phyloP scores from a whole-genome alignment of 2,329 filamentous ascomycete species.

The Salinomyces thailandicus region DNA sequence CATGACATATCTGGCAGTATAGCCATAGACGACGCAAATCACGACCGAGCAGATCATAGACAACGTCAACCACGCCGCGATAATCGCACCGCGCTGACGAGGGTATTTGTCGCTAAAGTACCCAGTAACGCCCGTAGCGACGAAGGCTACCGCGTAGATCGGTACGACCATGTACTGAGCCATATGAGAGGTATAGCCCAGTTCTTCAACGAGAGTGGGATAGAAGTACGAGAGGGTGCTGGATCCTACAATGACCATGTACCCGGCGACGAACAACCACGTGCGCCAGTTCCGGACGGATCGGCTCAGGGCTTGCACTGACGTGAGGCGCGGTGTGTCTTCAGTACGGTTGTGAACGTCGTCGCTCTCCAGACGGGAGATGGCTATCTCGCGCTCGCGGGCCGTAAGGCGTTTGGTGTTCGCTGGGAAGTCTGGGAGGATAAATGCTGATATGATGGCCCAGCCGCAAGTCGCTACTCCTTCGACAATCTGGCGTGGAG shows the following conservation, averaged over 20 bases:
- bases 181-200: constrained; percentile 38
- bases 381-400: constrained; percentile 34
- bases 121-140: constrained; percentile 38
- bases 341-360: constrained; percentile 28
- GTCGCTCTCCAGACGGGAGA: constrained; percentile 36
- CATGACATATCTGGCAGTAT: constrained; percentile 44
- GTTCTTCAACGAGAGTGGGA: constrained; percentile 41
- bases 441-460: constrained; percentile 34
- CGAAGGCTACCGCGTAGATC: constrained; percentile 45
- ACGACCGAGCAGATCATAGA: constrained; percentile 30
- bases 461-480: constrained; percentile 36
- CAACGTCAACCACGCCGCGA: constrained; percentile 39
- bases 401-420: constrained; percentile 34
- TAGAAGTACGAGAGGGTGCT: constrained; percentile 47
- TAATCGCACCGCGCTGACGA: constrained; percentile 38
- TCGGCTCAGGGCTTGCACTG: constrained; percentile 29
- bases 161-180: constrained; percentile 41
- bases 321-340: constrained; percentile 26
- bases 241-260: constrained; percentile 42
- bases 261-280: constrained; percentile 40
- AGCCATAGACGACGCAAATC: constrained; percentile 38
- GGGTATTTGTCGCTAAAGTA: constrained; percentile 38
- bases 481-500: constrained; percentile 20
- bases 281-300: constrained; percentile 38
- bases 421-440: constrained; percentile 42